phyloP scores from a whole-genome alignment of 345 rosid genomes.

The Rhodomyrtus tomentosa region DNA sequence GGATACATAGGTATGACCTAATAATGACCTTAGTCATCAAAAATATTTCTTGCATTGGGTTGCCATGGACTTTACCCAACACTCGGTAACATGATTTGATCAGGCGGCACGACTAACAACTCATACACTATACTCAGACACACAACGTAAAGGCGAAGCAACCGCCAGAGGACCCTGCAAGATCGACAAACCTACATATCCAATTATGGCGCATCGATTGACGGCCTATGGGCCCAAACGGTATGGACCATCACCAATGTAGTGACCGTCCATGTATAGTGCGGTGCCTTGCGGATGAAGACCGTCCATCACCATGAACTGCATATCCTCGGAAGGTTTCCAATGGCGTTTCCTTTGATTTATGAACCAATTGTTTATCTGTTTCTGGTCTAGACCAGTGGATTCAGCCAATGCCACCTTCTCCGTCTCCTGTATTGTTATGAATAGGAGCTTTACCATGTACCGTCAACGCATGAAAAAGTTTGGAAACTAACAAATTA shows the following conservation, averaged over 20 bases:
- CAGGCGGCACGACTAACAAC: neutral
- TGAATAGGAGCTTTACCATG: neutral
- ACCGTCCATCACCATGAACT: conserved; percentile 99
- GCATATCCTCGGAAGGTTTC: conserved; percentile 99
- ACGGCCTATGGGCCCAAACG: conserved; percentile 62
- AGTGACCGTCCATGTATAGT: conserved; percentile 85
- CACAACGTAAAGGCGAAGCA: neutral
- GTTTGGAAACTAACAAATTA: neutral
- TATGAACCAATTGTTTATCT: conserved; percentile 97
- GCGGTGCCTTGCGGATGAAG: conserved; percentile 79
- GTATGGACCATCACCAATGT: conserved; percentile 86
- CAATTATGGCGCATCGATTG: neutral
- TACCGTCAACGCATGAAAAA: neutral
- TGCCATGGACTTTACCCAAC: neutral
- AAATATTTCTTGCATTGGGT: neutral
- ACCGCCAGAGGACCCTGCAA: neutral
- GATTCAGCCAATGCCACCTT: conserved; percentile 94
- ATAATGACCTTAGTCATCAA: neutral
- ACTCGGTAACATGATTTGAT: neutral
- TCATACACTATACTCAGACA: neutral
- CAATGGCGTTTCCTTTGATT: conserved; percentile 97
- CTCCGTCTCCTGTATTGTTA: conserved; percentile 63
- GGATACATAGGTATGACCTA: neutral
- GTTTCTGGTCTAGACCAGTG: conserved; percentile 97
- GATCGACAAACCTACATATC: neutral